Base-by-base conservation (phyloP, 495 filamentous ascomycete genomes). In the Hypoxylon lienhwacheense region DNA sequence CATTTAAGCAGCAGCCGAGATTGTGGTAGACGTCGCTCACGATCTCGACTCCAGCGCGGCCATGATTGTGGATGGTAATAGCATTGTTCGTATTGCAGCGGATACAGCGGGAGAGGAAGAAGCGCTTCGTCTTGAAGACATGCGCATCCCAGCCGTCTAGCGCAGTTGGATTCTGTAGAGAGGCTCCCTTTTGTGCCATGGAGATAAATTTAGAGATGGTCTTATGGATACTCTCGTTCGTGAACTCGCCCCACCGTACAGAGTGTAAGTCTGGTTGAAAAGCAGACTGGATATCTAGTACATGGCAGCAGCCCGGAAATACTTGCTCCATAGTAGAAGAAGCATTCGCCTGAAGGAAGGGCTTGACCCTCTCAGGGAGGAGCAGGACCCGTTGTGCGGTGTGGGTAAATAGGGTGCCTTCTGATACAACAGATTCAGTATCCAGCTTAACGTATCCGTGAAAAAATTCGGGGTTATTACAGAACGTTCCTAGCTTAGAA, bases 391-490 rank as follows among this genome's bases (percentile, higher is more conserved):
- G 55, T 6, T 59, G 55, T 4, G 17, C 40, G 14, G 37, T 53
- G 22, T 59, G 55, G 21, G 48, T 21, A 32, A 32, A 33, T 11
- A 59, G 14, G 12, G 14, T 20, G 20, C 41, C 43, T 4, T 44
- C 11, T 12, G 28, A 19, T 7, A 49, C 32, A 12, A 25, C 29
- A 7, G 48, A 35, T 34, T 59, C 55, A 6, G 48, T 49, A 25
- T 59, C 55, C 5, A 59, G 21, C 44, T 59, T 59, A 19, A 49
- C 37, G 7, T 59, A 59, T 12, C 55, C 55, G 26, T 53, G 37
- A 5, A 49, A 43, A 24, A 48, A 32, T 2, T 59, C 28, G 1
- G 55, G 55, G 20, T 59, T 59, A 26, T 44, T 48, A n/a, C 55
- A 59, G 19, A 20, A 35, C 1, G 48, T 17, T 15, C 55, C 49